Evolutionary conservation across 2,329 filamentous ascomycete species (phyloP).

Genomic region (Aspergillus japonicus): DNA sequence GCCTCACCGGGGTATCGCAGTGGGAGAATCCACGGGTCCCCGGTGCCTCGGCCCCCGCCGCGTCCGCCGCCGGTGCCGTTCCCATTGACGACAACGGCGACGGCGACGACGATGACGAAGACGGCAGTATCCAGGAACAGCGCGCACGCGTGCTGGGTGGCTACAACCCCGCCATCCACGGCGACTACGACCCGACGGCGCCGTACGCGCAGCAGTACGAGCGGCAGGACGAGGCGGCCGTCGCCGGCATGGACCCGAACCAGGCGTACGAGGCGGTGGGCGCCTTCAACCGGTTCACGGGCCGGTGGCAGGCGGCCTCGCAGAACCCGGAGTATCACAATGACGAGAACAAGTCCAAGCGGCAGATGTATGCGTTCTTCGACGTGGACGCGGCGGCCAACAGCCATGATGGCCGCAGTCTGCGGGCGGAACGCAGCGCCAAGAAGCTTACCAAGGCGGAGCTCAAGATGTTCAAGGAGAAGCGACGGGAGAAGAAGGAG

Average conservation of each 20-base stretch:
- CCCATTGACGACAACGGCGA: not conserved
- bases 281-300: slow-evolving; percentile 89
- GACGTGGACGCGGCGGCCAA: slow-evolving; percentile 94
- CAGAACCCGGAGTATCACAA: slow-evolving; percentile 73
- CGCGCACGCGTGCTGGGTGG: slow-evolving; percentile 59
- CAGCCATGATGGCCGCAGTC: slow-evolving; percentile 80
- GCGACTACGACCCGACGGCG: slow-evolving; percentile 93
- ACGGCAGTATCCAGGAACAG: not conserved
- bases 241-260: slow-evolving; percentile 40
- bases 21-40: slow-evolving; percentile 84
- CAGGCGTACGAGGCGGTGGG: slow-evolving; percentile 65
- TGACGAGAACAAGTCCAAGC: slow-evolving; percentile 80
- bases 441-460: slow-evolving; percentile 84
- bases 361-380: slow-evolving; percentile 93
- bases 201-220: slow-evolving; percentile 73
- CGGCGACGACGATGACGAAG: not conserved
- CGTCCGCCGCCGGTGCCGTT: slow-evolving; percentile 25
- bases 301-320: slow-evolving; percentile 70
- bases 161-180: slow-evolving; percentile 95
- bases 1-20: slow-evolving; percentile 70
- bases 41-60: slow-evolving; percentile 36
- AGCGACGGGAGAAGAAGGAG: slow-evolving; percentile 83
- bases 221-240: slow-evolving; percentile 32
- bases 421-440: slow-evolving; percentile 84
- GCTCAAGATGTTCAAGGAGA: slow-evolving; percentile 87